Evolutionary conservation across 371 early-diverging fungal genomes (phyloP), one percentile per base, ranked within the genome.

Genomic region (Actinomortierella wolfii): DNA sequence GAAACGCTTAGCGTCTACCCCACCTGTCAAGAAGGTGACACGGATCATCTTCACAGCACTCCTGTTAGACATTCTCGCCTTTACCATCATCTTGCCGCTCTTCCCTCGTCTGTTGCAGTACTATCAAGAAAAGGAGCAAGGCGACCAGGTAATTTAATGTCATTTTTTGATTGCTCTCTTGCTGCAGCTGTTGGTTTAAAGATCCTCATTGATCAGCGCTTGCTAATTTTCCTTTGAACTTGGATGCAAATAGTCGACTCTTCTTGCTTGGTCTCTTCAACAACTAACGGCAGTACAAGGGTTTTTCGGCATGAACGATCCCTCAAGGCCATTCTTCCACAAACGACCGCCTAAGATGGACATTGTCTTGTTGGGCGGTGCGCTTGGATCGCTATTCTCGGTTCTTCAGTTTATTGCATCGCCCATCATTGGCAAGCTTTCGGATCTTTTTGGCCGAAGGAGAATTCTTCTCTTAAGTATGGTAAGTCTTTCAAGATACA

Each of bases 71-170:
- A 89, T 98, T 56, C 88, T 98, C 24, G 92, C 98, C 11, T 98
- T 98, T 77, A 98, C 99, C 3, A 91, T 96, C 60, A 97, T 98
- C 75, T 79, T 98, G 40, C 99, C 99, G 15, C 83, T 98, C 34
- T 92, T 94, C 57, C 98, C 99, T 51, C 67, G 88, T 41, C 61
- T 89, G 40, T 63, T 89, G 23, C 80, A 83, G 40, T 85, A 81
- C 51, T 90, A 90, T 67, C 83, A 80, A 23, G 74, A 73, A 18
- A 68, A 80, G 50, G 87, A 83, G 55, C 66, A 74, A 53, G 79
- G 77, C 9, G 64, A 81, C 40, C 75, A 83, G 78, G 84, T 83
- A 78, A 51, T 48, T n/a, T 11, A 40, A 15, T 20, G 23, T 14
- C 29, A n/a, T 17, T 23, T 4, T 20, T 15, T 39, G 25, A 47